Base-by-base conservation (phyloP, 306 rosid genomes). In the Quercus bicolor region DNA sequence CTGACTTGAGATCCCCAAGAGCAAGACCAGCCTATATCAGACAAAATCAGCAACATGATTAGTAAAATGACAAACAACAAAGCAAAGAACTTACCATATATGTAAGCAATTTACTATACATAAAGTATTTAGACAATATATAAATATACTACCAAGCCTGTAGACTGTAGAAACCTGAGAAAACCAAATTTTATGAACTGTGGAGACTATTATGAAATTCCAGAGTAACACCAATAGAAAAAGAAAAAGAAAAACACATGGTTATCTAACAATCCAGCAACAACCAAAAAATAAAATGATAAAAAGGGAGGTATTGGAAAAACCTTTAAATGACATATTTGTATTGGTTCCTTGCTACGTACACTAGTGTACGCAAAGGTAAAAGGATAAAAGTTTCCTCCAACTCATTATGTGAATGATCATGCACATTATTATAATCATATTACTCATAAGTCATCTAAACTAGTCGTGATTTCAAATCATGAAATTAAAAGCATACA, bases 1-100 rank as follows among this genome's bases (percentile, higher is more conserved):
- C 86, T n/a, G 98, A 95, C 79, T 90, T 91, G 45, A 95, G 92
- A 90, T 95, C 98, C 81, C 98, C 98, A 10, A 95, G 98, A 76
- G 98, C 97, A 84, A 91, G 98, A 75, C 98, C 98, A 70, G 98
- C 98, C 98, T 95, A 82, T 77, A 80, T 18, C 59, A 43, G 10
- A 9, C 13, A 34, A 40, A 12, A 59, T 77, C 79, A 84, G 72
- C 56, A 75, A 83, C 33, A 14, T 72, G 23, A 73, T 29, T 74
- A 81, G 54, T 37, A 13, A 29, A 73, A 70, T 56, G 21, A 37
- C 60, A 72, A 29, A 37, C 37, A 77, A 7, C 13, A 43, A 55
- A 59, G 56, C 62, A 37, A 57, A 64, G 74, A 6, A 78, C 66
- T 73, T 59, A 23, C 15, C 72, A 66, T 68, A 26, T 29, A 74